Percentiles rank a stretch among this genome's conserved stretches.
These are phyloP conservation scores for Saccharomycopsis vini DNA, from an alignment of 805 yeast genomes.

Conservation along the genomic window DNA sequence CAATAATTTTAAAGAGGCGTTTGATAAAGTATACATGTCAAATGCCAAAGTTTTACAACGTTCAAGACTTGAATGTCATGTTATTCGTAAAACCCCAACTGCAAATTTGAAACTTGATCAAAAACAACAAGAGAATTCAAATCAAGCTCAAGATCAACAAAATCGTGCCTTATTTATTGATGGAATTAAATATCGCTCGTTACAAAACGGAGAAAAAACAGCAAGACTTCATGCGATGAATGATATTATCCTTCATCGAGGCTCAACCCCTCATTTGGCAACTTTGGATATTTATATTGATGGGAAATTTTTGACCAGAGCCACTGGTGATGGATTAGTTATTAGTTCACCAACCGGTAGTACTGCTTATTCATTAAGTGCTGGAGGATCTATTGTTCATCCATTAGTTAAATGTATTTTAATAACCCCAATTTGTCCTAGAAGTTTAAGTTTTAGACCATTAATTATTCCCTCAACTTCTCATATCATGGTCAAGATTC, in stretches of 20 bases:
- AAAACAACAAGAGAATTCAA: not conserved
- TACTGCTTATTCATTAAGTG: slow-evolving; percentile 80
- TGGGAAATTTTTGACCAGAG: slow-evolving; percentile 75
- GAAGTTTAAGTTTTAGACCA: slow-evolving; percentile 87
- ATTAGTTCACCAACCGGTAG: slow-evolving; percentile 92
- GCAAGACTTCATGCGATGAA: slow-evolving; percentile 75
- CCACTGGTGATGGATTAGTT: slow-evolving; percentile 86
- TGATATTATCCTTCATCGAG: slow-evolving; percentile 82
- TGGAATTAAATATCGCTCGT: not conserved
- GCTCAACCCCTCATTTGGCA: slow-evolving; percentile 77
- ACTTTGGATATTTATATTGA: slow-evolving; percentile 79
- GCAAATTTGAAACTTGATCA: too few relatives aligned
- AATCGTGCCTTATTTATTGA: too few relatives aligned
- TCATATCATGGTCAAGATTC: slow-evolving; percentile 58
- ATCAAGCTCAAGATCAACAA: too few relatives aligned
- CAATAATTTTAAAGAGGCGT: slow-evolving; percentile 47
- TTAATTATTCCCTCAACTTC: slow-evolving; percentile 71
- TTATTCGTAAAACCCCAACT: slow-evolving; percentile 35
- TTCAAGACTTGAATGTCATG: slow-evolving; percentile 70
- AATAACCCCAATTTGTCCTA: slow-evolving; percentile 85
- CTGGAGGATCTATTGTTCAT: slow-evolving; percentile 91
- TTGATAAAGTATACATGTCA: slow-evolving; percentile 55
- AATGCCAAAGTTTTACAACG: slow-evolving; percentile 68
- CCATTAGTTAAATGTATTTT: slow-evolving; percentile 78
- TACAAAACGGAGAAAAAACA: slow-evolving; percentile 13